A percentile compares a stretch with the other conserved stretches of the same genome.
Conservation (phyloP, 805 yeast genomes). For the Jamesozyma rosinii region DNA sequence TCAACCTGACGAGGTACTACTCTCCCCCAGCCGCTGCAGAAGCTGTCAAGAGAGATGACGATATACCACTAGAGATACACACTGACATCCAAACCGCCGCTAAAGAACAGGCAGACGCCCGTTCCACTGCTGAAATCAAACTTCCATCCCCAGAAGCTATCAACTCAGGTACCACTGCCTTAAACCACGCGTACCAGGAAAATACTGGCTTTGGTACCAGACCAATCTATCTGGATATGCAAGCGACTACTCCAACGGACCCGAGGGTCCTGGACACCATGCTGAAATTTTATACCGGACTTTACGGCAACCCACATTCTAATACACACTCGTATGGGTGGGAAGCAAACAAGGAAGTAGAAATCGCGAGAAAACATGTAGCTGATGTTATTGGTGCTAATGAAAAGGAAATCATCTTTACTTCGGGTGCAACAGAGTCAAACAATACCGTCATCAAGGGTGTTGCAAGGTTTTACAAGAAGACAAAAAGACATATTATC, state of each 20-base stretch:
- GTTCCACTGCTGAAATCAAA: constrained; percentile 7
- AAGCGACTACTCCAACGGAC: constrained; percentile 97
- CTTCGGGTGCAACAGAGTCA: constrained; percentile 96
- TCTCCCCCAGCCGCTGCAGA: constrained; percentile 22
- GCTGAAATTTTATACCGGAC: constrained; percentile 80
- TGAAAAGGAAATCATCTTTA: constrained; percentile 92
- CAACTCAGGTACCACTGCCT: constrained; percentile 25
- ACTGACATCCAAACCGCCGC: constrained; percentile 29
- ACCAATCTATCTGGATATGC: constrained; percentile 94
- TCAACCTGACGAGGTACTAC: constrained; percentile 1
- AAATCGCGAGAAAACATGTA: constrained; percentile 70
- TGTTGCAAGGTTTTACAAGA: constrained; percentile 84
- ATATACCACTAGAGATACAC: constrained; percentile 25
- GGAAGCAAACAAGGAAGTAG: constrained; percentile 94
- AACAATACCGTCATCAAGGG: constrained; percentile 95
- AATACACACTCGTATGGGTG: constrained; percentile 96
- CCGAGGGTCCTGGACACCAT: constrained; percentile 89
- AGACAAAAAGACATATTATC: constrained; percentile 85
- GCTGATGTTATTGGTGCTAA: constrained; percentile 86
- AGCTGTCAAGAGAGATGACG: constrained; percentile 20
- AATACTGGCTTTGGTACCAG: constrained; percentile 52
- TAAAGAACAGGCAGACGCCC: constrained; percentile 22
- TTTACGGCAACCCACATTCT: constrained; percentile 96
- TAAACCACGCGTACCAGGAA: constrained; percentile 33
- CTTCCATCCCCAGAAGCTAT: constrained; percentile 16